Base-by-base conservation (phyloP, 2,329 filamentous ascomycete species). In the Talaromyces funiculosus region DNA sequence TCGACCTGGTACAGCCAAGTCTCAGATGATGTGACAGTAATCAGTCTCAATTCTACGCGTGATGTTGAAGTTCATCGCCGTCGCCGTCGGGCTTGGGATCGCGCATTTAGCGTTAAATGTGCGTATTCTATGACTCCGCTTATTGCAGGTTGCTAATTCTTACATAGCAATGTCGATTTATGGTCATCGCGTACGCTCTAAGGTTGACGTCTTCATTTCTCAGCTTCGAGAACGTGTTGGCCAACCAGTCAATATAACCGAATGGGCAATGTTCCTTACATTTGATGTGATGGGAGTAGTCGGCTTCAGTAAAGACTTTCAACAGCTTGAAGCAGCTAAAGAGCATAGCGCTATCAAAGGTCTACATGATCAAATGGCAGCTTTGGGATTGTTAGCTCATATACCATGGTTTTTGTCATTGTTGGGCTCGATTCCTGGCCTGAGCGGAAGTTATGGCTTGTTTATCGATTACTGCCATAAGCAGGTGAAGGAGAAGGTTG, bases 361-460 rank as follows among this genome's bases (percentile, higher is more conserved):
- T 1, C 64, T 78, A 3, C 75, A 76, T 59, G 65, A 67, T 0
- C 68, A 74, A 31, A 72, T 78, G 67, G 63, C 63, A 4, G 61
- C 71, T 24, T 24, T 78, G 1, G 73, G 72, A 0, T 55, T 74
- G 10, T 33, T 76, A 20, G 65, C 64, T 16, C 67, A 68, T 4
- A 64, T 76, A 0, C 75, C 77, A 0, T 66, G 63, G 63, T 20
- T 65, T 16, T 9, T 61, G 22, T 40, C 37, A 8, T 35, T 65
- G 9, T 40, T 62, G 7, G 49, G 53, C 33, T 45, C 53, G 2
- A 62, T 64, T 31, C 61, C 60, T 20, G 61, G 33, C 8, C 16
- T 60, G 26, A 60, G 12, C 33, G 57, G 57, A 33, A 60, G 49
- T 47, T 60, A 60, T 45, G 35, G 37, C 8, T 29, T 40, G 12